Percentiles rank a stretch among this genome's conserved stretches.
Conservation (phyloP, 2,329 filamentous ascomycete genomes). For the Biscogniauxia sp. region DNA sequence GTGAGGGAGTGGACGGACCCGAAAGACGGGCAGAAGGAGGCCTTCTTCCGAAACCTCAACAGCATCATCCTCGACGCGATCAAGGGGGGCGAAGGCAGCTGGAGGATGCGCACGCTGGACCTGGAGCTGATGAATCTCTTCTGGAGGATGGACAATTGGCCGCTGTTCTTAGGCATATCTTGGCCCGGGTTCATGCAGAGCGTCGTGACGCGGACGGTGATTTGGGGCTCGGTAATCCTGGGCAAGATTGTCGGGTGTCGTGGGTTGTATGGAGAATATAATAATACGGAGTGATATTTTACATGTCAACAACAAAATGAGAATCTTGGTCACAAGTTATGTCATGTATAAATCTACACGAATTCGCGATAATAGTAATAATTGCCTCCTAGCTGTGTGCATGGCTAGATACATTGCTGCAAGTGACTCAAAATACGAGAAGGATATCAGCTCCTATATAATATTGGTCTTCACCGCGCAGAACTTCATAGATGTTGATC, state of each 20-base stretch:
- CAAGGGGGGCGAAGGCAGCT: not conserved
- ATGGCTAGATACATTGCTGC: too few species aligned
- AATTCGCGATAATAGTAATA: not conserved
- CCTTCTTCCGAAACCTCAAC: constrained; percentile 52
- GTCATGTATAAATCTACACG: not conserved
- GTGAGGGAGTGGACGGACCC: constrained; percentile 46
- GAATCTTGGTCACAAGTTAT: not conserved
- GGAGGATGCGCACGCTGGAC: constrained; percentile 11
- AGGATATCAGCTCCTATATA: too few species aligned
- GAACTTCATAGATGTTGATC: too few species aligned
- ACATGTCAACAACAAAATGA: not conserved
- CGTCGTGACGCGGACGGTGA: constrained; percentile 15
- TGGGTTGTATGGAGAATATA: constrained; percentile 22
- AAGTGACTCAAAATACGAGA: too few species aligned
- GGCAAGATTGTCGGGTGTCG: constrained; percentile 18
- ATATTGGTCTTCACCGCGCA: too few species aligned
- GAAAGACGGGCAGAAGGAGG: constrained; percentile 41
- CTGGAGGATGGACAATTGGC: constrained; percentile 26
- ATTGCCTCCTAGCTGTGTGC: too few species aligned
- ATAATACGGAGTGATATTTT: not conserved
- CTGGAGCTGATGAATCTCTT: constrained; percentile 24
- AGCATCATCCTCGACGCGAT: constrained; percentile 35
- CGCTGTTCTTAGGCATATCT: constrained; percentile 8
- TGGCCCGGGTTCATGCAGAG: constrained; percentile 14
- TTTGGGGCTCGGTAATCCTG: constrained; percentile 14